Percentiles rank a stretch among this genome's conserved stretches.
Evolutionary conservation across 352 stramenopile species (phyloP).

Genomic region (Phytopythium helicoides): DNA sequence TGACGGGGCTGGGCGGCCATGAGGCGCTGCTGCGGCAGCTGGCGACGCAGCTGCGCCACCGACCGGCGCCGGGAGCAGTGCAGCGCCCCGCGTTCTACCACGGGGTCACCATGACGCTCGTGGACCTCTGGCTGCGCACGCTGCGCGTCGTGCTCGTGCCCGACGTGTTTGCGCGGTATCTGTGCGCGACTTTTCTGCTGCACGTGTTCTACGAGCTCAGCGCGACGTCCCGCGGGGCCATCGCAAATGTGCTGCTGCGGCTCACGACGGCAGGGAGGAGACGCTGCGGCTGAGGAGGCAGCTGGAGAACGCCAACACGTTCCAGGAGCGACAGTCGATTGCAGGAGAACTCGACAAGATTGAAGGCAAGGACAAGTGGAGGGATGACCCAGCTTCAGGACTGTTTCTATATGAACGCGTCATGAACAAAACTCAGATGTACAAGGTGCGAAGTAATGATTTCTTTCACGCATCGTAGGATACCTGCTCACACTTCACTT

Average conservation of each 20-base stretch:
- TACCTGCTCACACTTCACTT: too few species aligned
- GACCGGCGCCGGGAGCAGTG: conserved; percentile 20
- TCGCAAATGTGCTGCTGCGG: conserved; percentile 27
- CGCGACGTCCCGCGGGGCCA: conserved; percentile 23
- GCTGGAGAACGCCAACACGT: conserved; percentile 57
- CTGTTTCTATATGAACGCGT: conserved; percentile 78
- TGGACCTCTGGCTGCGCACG: conserved; percentile 72
- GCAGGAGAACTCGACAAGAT: conserved; percentile 77
- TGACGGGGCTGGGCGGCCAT: conserved; percentile 66
- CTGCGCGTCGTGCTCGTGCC: conserved; percentile 69
- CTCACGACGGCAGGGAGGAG: conserved; percentile 48
- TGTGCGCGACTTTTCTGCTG: conserved; percentile 71
- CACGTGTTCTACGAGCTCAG: conserved; percentile 81
- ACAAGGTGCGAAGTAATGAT: conserved; percentile 39
- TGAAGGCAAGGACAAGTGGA: conserved; percentile 83
- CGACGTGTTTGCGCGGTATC: conserved; percentile 74
- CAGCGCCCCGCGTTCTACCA: conserved; percentile 42
- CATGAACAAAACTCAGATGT: conserved; percentile 87
- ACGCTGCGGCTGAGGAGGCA: conserved; percentile 43
- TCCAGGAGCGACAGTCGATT: conserved; percentile 71
- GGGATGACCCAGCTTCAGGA: conserved; percentile 56
- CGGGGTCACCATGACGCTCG: conserved; percentile 52
- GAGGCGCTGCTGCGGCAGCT: conserved; percentile 46
- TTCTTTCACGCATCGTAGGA: neutral
- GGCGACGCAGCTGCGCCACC: conserved; percentile 52